Evolutionary conservation across 345 rosid species (phyloP).

Genomic region (Physaria fendleri): DNA sequence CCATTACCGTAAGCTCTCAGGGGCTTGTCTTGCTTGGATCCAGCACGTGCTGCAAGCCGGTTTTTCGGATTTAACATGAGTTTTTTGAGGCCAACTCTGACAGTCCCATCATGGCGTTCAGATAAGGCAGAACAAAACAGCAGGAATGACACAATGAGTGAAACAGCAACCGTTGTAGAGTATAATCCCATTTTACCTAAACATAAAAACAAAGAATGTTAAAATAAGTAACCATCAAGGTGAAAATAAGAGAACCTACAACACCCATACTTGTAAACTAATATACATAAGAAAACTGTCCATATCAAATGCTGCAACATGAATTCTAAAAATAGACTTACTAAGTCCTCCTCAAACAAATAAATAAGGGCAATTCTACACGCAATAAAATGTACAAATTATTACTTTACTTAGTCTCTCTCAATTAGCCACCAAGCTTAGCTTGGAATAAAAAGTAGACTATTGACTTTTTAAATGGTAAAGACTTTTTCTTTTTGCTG

Average conservation of each 20-base stretch:
- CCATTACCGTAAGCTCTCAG: conserved; percentile 37
- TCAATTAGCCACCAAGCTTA: not conserved
- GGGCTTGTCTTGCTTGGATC: conserved; percentile 40
- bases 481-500: not conserved
- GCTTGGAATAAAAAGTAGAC: conserved; percentile 10
- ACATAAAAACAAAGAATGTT: not conserved
- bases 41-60: conserved; percentile 49
- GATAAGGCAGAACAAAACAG: conserved; percentile 36
- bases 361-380: conserved; percentile 6
- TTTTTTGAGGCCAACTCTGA: conserved; percentile 70
- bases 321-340: not conserved
- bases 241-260: not conserved
- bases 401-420: conserved; percentile 5
- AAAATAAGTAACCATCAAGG: not conserved
- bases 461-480: conserved; percentile 11
- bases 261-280: not conserved
- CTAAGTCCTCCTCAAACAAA: not conserved
- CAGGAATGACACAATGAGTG: conserved; percentile 39
- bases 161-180: conserved; percentile 25
- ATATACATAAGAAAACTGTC: not conserved
- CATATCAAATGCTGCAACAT: not conserved
- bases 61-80: conserved; percentile 50
- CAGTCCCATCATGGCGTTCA: conserved; percentile 42
- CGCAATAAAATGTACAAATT: not conserved
- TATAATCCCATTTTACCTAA: conserved; percentile 52